phyloP scores from a whole-genome alignment of 495 filamentous ascomycete genomes.

The Penicillium diatomitis region DNA sequence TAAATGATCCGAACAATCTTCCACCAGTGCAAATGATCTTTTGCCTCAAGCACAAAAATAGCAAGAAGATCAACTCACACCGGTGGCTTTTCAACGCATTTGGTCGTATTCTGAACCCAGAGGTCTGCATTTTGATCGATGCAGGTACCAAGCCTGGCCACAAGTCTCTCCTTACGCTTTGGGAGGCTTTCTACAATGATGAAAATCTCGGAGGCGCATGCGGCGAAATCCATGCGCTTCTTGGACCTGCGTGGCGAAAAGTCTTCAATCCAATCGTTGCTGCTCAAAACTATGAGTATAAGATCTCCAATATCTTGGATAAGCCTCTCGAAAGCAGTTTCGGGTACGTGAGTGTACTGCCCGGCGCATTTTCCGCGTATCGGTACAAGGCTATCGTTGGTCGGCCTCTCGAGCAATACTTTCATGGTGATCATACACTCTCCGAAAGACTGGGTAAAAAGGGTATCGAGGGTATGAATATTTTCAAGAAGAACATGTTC shows the following conservation, averaged over 20 bases:
- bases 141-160: slow-evolving; percentile 89
- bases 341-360: slow-evolving; percentile 91
- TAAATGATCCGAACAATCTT: slow-evolving; percentile 8
- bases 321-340: slow-evolving; percentile 95
- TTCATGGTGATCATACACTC: slow-evolving; percentile 95
- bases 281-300: slow-evolving; percentile 97
- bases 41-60: slow-evolving; percentile 10
- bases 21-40: slow-evolving; percentile 61
- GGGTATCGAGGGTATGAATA: slow-evolving; percentile 99
- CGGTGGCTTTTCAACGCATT: slow-evolving; percentile 97
- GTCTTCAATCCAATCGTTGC: slow-evolving; percentile 90
- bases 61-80: slow-evolving; percentile 96
- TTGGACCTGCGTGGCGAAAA: slow-evolving; percentile 80
- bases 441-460: slow-evolving; percentile 90
- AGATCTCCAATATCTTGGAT: slow-evolving; percentile 96
- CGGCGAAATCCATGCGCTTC: slow-evolving; percentile 96
- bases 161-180: slow-evolving; percentile 81
- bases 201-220: slow-evolving; percentile 95
- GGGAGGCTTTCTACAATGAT: slow-evolving; percentile 98
- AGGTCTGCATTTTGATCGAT: slow-evolving; percentile 90
- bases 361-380: slow-evolving; percentile 96
- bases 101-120: slow-evolving; percentile 88
- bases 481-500: slow-evolving; percentile 99
- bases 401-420: slow-evolving; percentile 92
- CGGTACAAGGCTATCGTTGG: slow-evolving; percentile 96